Evolutionary conservation across 176 grass and related monocot genomes (phyloP), one percentile per base, ranked within the genome.

Genomic region (Zoysia japonica): DNA sequence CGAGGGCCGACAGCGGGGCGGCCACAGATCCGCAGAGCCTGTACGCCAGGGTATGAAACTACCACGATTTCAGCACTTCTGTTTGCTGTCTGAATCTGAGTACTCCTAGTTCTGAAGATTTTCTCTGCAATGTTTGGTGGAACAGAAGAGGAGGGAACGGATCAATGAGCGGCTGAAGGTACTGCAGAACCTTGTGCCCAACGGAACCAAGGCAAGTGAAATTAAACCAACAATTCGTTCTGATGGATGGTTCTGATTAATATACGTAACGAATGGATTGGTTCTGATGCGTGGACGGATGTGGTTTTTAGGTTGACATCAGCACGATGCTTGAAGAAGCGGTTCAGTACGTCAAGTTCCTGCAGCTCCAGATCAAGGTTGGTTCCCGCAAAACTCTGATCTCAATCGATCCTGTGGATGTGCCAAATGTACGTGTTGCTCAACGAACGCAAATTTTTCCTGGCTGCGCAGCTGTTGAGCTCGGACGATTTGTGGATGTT

Each of bases 401-500:
- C 39, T 7, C 13, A 68, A 28, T 28, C 28, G 28, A 79, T 36
- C 51, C 6, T 45, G 49, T 55, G 1, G 39, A 0, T 28, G 28
- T 55, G 7, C 17, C 0, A 1, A 47, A 38, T 47, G 5, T 20
- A 67, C 5, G 28, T 10, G 64, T 4, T 28, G 17, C 69, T 65
- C 11, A 61, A 10, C 13, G 3, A 35, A 65, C 20, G n/a, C 37
- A 28, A 51, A 2, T 16, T 3, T 37, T 42, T 52, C 8, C 43
- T 77, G 78, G 79, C 1, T 43, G 15, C 35, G 19, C 87, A 97
- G 94, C 83, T 97, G 3, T 61, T 97, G 87, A 94, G 94, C 85
- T 97, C 94, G 46, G 94, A 94, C 20, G 94, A 97, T 47, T 68
- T 90, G 84, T 97, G 94, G 94, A 97, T 94, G 94, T 92, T 90